phyloP scores from a whole-genome alignment of 2,329 filamentous ascomycete genomes.

The Botryotinia globosa region DNA sequence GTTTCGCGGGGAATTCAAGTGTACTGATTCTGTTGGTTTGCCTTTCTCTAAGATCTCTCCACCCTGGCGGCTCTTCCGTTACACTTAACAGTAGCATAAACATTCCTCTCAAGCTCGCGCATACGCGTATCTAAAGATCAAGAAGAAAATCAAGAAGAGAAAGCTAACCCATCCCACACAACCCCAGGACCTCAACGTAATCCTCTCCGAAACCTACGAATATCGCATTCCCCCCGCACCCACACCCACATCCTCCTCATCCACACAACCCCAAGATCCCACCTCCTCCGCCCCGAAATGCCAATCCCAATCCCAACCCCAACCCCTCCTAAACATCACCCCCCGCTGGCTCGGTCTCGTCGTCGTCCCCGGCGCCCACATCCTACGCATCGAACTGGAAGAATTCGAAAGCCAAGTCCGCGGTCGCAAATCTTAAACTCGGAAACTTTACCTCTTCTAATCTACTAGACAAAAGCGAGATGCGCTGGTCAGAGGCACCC shows the following conservation, averaged over 20 bases:
- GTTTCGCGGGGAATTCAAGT: constrained; percentile 90
- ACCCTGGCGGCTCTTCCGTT: not conserved
- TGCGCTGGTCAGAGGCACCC: too few relatives aligned
- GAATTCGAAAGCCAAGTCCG: constrained; percentile 56
- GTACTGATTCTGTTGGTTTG: constrained; percentile 77
- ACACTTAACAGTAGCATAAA: not conserved
- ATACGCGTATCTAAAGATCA: not conserved
- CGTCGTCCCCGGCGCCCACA: constrained; percentile 82
- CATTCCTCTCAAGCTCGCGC: not conserved
- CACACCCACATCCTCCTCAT: constrained; percentile 43
- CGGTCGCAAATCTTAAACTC: not conserved
- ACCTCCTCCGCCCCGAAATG: not conserved
- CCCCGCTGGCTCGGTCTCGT: constrained; percentile 86
- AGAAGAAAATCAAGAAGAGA: not conserved
- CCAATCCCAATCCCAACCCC: constrained; percentile 20
- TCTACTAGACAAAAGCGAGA: not conserved
- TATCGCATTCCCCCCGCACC: constrained; percentile 67
- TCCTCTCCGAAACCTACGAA: constrained; percentile 82
- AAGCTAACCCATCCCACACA: constrained; percentile 3
- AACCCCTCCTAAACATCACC: constrained; percentile 49
- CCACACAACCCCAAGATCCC: constrained; percentile 50
- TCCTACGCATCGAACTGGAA: constrained; percentile 85
- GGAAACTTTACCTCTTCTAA: not conserved
- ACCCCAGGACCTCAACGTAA: constrained; percentile 77
- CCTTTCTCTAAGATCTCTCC: constrained; percentile 9